A percentile compares a stretch with the other conserved stretches of the same genome.
Conservation (phyloP, 208 protist species). For the Leishmania turanica region DNA sequence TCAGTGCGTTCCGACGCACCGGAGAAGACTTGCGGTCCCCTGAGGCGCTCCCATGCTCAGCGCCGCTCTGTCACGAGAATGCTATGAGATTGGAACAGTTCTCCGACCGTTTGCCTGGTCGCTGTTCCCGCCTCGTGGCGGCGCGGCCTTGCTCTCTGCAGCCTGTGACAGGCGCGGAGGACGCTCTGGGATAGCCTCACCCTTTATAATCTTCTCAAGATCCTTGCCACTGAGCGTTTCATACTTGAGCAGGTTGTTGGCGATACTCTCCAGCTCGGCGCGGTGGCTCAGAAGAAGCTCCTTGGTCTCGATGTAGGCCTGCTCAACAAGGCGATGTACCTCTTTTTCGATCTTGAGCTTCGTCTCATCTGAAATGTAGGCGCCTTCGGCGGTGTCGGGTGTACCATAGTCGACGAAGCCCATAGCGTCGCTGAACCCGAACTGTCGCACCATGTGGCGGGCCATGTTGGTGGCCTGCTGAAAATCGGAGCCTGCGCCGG, state of each 20-base stretch:
- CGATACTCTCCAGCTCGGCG: slow-evolving; percentile 73
- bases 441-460: slow-evolving; percentile 89
- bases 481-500: slow-evolving; percentile 90
- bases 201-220: slow-evolving; percentile 74
- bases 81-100: slow-evolving; percentile 44
- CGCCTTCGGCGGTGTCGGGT: slow-evolving; percentile 70
- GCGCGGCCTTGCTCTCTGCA: slow-evolving; percentile 22
- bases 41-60: not conserved
- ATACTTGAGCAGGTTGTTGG: slow-evolving; percentile 81
- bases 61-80: not conserved
- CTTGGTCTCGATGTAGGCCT: slow-evolving; percentile 82
- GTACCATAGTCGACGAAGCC: slow-evolving; percentile 91
- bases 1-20: not conserved
- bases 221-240: slow-evolving; percentile 88
- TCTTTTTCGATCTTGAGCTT: slow-evolving; percentile 89
- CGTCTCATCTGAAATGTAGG: slow-evolving; percentile 92
- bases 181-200: slow-evolving; percentile 63
- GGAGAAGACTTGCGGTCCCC: not conserved
- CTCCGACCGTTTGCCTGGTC: slow-evolving; percentile 19
- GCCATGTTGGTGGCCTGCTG: slow-evolving; percentile 92
- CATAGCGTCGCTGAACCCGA: slow-evolving; percentile 88
- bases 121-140: slow-evolving; percentile 16
- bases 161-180: slow-evolving; percentile 28
- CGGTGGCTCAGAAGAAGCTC: slow-evolving; percentile 64
- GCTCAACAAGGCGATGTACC: slow-evolving; percentile 63